Conservation (phyloP, 106 monocot species). For the Platanthera guangdongensis region DNA sequence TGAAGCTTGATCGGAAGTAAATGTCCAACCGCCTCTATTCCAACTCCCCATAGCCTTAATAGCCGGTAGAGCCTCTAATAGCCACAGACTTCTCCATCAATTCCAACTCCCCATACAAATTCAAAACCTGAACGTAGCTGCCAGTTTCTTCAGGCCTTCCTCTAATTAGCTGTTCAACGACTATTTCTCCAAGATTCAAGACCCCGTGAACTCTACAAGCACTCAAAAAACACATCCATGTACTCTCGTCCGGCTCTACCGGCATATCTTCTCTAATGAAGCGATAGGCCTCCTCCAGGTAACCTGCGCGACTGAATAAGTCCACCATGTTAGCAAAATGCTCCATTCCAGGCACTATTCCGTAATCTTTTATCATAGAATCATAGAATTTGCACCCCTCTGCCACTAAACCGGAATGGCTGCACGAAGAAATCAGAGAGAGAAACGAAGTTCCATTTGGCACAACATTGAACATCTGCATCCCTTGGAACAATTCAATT, state of each 20-base stretch:
- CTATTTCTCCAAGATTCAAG: conserved; percentile 25
- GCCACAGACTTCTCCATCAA: conserved; percentile 28
- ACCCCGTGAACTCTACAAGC: conserved; percentile 23
- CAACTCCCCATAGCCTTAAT: no score
- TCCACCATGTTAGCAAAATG: conserved; percentile 41
- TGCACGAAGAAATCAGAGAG: conserved; percentile 38
- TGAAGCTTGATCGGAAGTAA: no score
- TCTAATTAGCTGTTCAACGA: conserved; percentile 19
- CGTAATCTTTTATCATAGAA: conserved; percentile 19
- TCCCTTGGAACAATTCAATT: conserved; percentile 30
- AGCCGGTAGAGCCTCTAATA: no score
- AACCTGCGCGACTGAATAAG: conserved; percentile 33
- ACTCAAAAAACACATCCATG: conserved; percentile 37
- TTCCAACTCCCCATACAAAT: conserved; percentile 34
- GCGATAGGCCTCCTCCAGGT: conserved; percentile 30
- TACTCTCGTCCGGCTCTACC: conserved; percentile 11
- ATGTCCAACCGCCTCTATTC: no score
- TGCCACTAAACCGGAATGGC: conserved; percentile 36
- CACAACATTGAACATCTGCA: conserved; percentile 10
- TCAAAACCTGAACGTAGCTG: conserved; percentile 30
- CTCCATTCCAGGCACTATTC: conserved; percentile 33
- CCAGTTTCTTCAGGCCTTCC: conserved; percentile 20
- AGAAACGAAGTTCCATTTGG: conserved; percentile 50
- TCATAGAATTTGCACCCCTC: conserved; percentile 28
- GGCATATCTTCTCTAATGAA: conserved; percentile 22